Conservation (phyloP, 1,139 yeast species). For the Yamadazyma buinensis region DNA sequence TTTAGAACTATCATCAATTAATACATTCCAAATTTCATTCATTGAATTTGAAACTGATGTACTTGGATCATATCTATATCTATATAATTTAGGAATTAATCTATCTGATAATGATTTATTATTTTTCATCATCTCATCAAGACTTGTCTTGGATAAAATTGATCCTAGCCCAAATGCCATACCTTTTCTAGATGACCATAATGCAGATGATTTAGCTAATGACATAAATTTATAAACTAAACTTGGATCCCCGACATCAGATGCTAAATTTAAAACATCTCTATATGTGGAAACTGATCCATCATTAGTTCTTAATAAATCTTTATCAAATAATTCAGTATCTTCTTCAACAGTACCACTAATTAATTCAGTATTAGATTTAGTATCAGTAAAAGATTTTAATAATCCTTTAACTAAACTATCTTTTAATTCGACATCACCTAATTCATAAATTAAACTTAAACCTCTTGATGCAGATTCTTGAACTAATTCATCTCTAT, state of each 20-base stretch:
- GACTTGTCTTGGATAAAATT: slow-evolving; percentile 71
- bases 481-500: slow-evolving; percentile 79
- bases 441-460: slow-evolving; percentile 75
- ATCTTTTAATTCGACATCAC: slow-evolving; percentile 66
- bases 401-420: slow-evolving; percentile 72
- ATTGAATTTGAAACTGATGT: slow-evolving; percentile 72
- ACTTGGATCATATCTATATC: slow-evolving; percentile 86
- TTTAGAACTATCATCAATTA: slow-evolving; percentile 59
- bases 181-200: slow-evolving; percentile 93
- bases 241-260: slow-evolving; percentile 94
- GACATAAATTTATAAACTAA: slow-evolving; percentile 94
- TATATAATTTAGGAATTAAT: slow-evolving; percentile 75
- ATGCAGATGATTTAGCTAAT: slow-evolving; percentile 77
- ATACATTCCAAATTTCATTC: slow-evolving; percentile 83
- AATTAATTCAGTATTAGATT: slow-evolving; percentile 44
- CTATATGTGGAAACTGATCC: slow-evolving; percentile 88
- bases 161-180: slow-evolving; percentile 91
- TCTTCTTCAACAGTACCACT: slow-evolving; percentile 76
- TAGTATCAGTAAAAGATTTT: slow-evolving; percentile 72
- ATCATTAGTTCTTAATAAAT: slow-evolving; percentile 72
- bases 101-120: slow-evolving; percentile 54
- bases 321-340: slow-evolving; percentile 83
- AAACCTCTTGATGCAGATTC: slow-evolving; percentile 91
- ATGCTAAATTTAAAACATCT: slow-evolving; percentile 78
- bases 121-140: slow-evolving; percentile 57